Base-by-base conservation (phyloP, 169 alveolate genomes). In the Blepharisma undulans region DNA sequence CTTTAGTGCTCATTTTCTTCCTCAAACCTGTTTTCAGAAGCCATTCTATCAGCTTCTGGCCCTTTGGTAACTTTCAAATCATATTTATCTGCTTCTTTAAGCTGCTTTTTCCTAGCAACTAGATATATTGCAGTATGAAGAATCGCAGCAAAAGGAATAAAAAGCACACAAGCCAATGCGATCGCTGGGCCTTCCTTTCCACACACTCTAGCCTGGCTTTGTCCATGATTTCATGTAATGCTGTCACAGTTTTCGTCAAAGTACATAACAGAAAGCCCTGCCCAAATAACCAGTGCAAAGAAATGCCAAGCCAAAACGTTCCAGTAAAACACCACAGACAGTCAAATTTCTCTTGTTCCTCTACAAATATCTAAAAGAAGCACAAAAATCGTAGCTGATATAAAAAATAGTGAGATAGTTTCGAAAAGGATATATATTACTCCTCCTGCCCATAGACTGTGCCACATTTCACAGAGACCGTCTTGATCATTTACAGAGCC, bases 151-250 rank as follows among this genome's bases (percentile, higher is more conserved):
- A 48, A 48, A 48, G 66, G 66, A 48, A 48, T 48, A 48, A 48
- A 48, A 12, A 48, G 14, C 7, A 48, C 66, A 48, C 66, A 48
- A 48, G 66, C 66, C 66, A 48, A 48, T 48, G 66, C 66, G 10
- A 78, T 25, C 25, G 86, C 34, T 29, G 86, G 61, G 8, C 86
- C 86, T 78, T 78, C 86, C 14, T 78, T 32, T 32, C 86, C 34
- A 32, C 86, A 78, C 25, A 78, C 25, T 22, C 60, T 29, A 27
- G 66, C 86, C 12, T 27, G 86, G 66, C 34, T 32, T 29, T 78
- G 2, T 32, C 86, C 86, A 78, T 78, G 29, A 32, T 25, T 29
- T 14, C 29, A 29, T 27, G 29, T 27, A 22, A 78, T 3, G 8
- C 29, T 21, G 25, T 78, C 60, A 32, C 86, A 78, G 29, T 25